phyloP scores from a whole-genome alignment of 768 basidiomycete species.

The Russula dissimulans region DNA sequence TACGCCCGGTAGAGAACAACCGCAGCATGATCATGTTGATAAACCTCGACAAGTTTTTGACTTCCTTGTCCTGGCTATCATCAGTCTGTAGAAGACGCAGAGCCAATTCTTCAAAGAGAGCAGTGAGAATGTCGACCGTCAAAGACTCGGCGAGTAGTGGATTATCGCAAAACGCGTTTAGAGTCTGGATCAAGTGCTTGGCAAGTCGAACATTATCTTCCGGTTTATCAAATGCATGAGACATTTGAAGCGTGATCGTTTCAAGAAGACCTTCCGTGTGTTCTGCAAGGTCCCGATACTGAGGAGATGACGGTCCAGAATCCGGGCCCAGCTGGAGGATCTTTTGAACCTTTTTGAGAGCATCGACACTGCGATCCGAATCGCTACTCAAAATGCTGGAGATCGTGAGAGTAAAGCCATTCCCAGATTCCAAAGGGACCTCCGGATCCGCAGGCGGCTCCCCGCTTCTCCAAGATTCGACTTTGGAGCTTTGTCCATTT shows the following conservation, averaged over 20 bases:
- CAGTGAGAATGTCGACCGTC: constrained; percentile 74
- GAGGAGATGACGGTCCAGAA: constrained; percentile 53
- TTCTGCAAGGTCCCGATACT: constrained; percentile 71
- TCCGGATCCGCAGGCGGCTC: constrained; percentile 13
- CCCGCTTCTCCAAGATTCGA: constrained; percentile 14
- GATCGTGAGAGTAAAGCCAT: constrained; percentile 72
- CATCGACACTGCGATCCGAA: constrained; percentile 78
- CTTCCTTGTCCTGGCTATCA: constrained; percentile 69
- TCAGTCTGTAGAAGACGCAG: constrained; percentile 89
- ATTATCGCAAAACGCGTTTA: constrained; percentile 93
- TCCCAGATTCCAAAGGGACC: constrained; percentile 27
- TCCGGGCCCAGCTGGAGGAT: constrained; percentile 72
- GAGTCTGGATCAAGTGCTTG: constrained; percentile 94
- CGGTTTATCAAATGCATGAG: constrained; percentile 79
- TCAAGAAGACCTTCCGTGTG: constrained; percentile 80
- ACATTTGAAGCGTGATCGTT: constrained; percentile 85
- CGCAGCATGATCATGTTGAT: constrained; percentile 98
- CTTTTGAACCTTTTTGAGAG: constrained; percentile 87
- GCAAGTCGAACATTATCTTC: constrained; percentile 87
- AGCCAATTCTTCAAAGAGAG: constrained; percentile 87
- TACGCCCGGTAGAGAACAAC: constrained; percentile 80
- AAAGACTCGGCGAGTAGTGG: constrained; percentile 78
- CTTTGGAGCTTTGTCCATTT: constrained; percentile 13
- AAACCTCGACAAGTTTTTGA: constrained; percentile 90
- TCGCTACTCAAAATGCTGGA: constrained; percentile 87